Evolutionary conservation across 768 basidiomycete genomes (phyloP).

Genomic region (Boletus pseudo-olivaceus): DNA sequence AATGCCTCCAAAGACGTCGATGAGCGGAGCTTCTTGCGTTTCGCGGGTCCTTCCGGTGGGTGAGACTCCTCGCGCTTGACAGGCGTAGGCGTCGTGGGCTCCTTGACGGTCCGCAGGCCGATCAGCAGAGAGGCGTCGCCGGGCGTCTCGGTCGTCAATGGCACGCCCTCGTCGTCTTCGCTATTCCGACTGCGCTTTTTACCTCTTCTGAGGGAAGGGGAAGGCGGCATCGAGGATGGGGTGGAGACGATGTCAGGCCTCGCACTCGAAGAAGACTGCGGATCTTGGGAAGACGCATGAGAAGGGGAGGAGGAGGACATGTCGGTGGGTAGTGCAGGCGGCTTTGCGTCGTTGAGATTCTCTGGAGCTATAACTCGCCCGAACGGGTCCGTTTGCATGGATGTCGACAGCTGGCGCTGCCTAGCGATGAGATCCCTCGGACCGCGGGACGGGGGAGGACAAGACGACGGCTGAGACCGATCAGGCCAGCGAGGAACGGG

Average conservation of each 20-base stretch:
- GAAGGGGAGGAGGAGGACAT: conserved; percentile 1
- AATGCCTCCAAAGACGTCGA: neutral
- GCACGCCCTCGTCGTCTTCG: conserved; percentile 5
- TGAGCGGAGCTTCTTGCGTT: conserved; percentile 14
- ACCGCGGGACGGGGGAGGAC: neutral
- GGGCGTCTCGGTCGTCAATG: neutral
- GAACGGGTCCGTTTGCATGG: conserved; percentile 9
- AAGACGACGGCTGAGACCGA: neutral
- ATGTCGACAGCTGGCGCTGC: conserved; percentile 2
- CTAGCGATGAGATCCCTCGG: conserved; percentile 6
- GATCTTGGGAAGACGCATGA: neutral
- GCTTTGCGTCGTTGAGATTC: neutral
- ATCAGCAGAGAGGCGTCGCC: neutral
- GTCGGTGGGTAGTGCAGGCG: neutral
- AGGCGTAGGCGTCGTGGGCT: neutral
- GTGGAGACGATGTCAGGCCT: neutral
- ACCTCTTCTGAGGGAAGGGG: conserved; percentile 7
- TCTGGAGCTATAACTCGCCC: conserved; percentile 7
- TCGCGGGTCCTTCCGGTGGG: neutral
- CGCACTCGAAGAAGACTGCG: neutral
- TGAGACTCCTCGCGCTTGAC: neutral
- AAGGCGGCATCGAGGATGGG: conserved; percentile 6
- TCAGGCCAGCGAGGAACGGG: conserved; percentile 13
- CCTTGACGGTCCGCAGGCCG: neutral
- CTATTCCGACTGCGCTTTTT: conserved; percentile 14